Conservation (phyloP, 192 early-diverging fungal species). For the Dissophora ornata region DNA sequence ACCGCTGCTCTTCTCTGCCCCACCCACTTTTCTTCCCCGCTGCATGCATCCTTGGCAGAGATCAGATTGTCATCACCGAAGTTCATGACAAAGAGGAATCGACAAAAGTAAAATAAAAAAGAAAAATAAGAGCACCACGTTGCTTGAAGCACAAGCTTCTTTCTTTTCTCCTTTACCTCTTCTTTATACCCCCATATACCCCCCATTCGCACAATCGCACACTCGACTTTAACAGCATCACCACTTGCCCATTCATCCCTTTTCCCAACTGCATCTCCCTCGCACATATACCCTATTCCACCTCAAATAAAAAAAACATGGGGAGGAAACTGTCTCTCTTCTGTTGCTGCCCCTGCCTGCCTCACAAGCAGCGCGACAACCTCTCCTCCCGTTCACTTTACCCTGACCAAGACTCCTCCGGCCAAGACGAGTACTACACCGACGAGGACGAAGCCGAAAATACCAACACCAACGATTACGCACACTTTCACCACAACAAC, state of each 20-base stretch:
- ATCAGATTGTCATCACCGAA: too few species aligned
- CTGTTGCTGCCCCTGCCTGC: conserved; percentile 33
- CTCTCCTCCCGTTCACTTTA: conserved; percentile 39
- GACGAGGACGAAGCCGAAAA: conserved; percentile 31
- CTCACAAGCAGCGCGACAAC: conserved; percentile 48
- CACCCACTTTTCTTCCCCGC: too few species aligned
- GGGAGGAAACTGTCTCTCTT: conserved; percentile 17
- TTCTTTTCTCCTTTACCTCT: not conserved
- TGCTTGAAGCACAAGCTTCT: not conserved
- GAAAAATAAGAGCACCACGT: not conserved
- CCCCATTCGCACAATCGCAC: not conserved
- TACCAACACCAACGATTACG: not conserved
- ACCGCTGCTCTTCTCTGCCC: too few species aligned
- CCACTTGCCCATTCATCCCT: not conserved
- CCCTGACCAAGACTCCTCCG: conserved; percentile 35
- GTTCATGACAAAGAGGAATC: conserved; percentile 5
- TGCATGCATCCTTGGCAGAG: too few species aligned
- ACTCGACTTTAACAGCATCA: too few species aligned
- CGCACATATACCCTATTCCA: too few species aligned
- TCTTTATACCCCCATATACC: not conserved
- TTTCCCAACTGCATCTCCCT: not conserved
- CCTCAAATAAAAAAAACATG: conserved; percentile 12
- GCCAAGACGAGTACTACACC: conserved; percentile 36
- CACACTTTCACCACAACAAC: not conserved
- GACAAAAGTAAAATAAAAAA: not conserved